phyloP scores from a whole-genome alignment of 2,329 filamentous ascomycete species.

The Nemania diffusa region DNA sequence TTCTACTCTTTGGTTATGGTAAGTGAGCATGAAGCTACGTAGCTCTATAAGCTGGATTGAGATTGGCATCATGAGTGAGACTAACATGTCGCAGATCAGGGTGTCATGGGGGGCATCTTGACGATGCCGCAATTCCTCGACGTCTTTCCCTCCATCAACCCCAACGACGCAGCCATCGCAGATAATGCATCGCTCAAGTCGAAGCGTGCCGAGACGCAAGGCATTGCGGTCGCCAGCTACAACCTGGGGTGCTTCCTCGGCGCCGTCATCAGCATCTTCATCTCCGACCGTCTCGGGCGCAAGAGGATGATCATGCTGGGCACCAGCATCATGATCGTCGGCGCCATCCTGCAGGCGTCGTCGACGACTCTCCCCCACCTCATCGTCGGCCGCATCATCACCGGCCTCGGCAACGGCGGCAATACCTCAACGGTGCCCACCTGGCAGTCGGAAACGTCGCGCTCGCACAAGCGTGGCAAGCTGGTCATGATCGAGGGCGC shows the following conservation, averaged over 20 bases:
- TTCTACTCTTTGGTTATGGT: slow-evolving; percentile 71
- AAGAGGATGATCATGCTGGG: slow-evolving; percentile 67
- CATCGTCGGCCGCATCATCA: slow-evolving; percentile 64
- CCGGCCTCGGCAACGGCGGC: slow-evolving; percentile 56
- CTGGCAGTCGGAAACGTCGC: slow-evolving; percentile 70
- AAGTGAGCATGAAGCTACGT: slow-evolving; percentile 39
- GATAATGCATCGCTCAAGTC: slow-evolving; percentile 50
- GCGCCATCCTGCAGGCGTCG: slow-evolving; percentile 57
- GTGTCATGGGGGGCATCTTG: slow-evolving; percentile 80
- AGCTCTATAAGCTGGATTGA: no score
- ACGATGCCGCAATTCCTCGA: slow-evolving; percentile 71
- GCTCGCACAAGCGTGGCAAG: slow-evolving; percentile 67
- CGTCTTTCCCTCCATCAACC: slow-evolving; percentile 65
- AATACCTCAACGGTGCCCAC: slow-evolving; percentile 63
- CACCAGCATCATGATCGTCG: slow-evolving; percentile 67
- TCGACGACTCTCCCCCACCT: slow-evolving; percentile 62
- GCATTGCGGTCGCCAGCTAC: slow-evolving; percentile 65
- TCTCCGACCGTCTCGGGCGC: slow-evolving; percentile 68
- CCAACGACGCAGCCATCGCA: slow-evolving; percentile 50
- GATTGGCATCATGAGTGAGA: background rate
- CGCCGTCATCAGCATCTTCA: slow-evolving; percentile 57
- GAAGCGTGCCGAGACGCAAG: slow-evolving; percentile 61
- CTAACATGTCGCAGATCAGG: slow-evolving; percentile 65
- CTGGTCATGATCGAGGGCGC: slow-evolving; percentile 70
- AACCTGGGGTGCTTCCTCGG: slow-evolving; percentile 69